phyloP scores from a whole-genome alignment of 2,329 filamentous ascomycete genomes.

The Fusarium pseudograminearum region DNA sequence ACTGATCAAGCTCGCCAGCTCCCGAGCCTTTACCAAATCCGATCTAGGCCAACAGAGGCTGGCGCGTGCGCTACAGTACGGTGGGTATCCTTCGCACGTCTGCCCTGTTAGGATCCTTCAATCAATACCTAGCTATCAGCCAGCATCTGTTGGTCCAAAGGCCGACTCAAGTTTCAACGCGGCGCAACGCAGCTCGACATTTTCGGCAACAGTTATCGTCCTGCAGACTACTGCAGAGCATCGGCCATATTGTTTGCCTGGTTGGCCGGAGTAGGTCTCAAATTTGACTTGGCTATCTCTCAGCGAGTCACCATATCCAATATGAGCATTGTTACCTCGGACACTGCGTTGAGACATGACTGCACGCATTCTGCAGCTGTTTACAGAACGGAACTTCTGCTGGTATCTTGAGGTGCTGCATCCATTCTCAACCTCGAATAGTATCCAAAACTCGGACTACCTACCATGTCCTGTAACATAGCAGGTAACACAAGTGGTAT shows the following conservation, averaged over 20 bases:
- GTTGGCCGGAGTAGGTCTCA: conserved; percentile 25
- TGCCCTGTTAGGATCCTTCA: conserved; percentile 45
- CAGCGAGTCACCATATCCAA: conserved; percentile 22
- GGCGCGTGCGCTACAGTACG: conserved; percentile 45
- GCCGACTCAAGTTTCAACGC: conserved; percentile 43
- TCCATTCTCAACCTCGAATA: conserved; percentile 18
- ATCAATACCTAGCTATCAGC: conserved; percentile 44
- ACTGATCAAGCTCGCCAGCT: conserved; percentile 45
- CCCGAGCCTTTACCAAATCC: conserved; percentile 45
- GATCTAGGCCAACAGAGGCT: conserved; percentile 44
- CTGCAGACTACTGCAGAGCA: conserved; percentile 43
- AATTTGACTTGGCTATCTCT: conserved; percentile 35
- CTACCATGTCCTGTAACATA: conserved; percentile 19
- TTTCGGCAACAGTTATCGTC: conserved; percentile 46
- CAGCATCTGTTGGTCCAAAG: conserved; percentile 46
- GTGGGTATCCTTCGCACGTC: conserved; percentile 42
- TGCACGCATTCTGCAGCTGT: conserved; percentile 30
- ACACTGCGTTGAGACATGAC: conserved; percentile 30
- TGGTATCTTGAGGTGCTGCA: conserved; percentile 13
- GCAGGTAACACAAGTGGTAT: conserved; percentile 15
- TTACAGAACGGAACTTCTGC: conserved; percentile 15
- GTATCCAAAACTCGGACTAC: conserved; percentile 13
- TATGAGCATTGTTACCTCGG: conserved; percentile 24
- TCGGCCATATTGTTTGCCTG: conserved; percentile 35
- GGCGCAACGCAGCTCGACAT: conserved; percentile 50